Evolutionary conservation across 441 rosid genomes (phyloP), one percentile per base, ranked within the genome.

Genomic region (Gossypium schwendimanii): DNA sequence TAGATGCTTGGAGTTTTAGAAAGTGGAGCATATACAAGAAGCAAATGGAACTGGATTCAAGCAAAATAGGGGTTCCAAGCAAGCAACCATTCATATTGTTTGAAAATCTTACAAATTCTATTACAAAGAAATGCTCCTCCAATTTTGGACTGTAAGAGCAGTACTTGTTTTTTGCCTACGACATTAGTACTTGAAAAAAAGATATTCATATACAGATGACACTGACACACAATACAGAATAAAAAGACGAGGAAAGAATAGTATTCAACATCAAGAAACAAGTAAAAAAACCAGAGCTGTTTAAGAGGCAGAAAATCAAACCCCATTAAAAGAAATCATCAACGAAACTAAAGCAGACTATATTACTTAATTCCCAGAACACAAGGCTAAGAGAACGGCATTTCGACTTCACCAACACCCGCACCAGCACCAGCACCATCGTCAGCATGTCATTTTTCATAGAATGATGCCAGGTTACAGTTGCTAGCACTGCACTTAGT

Each of bases 401-500:
- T 66, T 47, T 47, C 14, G 18, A 47, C 31, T 33, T 33, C 33
- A 2, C 49, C 14, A 44, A 9, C 31, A 20, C 74, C 47, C 26
- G 14, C 36, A 72, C 23, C 23, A 21, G 23, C 23, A 21, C 23
- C 23, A 21, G 23, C 23, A 21, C 15, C 26, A 36, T 6, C 18
- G 10, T 20, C 23, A 24, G 49, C 64, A 31, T 47, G 20, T 23
- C 41, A 7, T 44, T 73, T 58, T 50, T 28, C 17, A 50, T 28
- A 21, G 55, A 49, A 39, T 39, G 63, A 71, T 45, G 66, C 33
- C 7, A 62, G 71, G 36, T 69, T 31, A 45, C 59, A n/a, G 76
- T 57, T 44, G 50, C 60, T 55, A 24, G 17, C 45, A 50, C 58
- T 50, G 24, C 49, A 66, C 39, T 36, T 63, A 85, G 80, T 88